These are phyloP conservation scores for Saussurea involucrata DNA, from an alignment of 129 eudicot genomes.

Conservation along the genomic window DNA sequence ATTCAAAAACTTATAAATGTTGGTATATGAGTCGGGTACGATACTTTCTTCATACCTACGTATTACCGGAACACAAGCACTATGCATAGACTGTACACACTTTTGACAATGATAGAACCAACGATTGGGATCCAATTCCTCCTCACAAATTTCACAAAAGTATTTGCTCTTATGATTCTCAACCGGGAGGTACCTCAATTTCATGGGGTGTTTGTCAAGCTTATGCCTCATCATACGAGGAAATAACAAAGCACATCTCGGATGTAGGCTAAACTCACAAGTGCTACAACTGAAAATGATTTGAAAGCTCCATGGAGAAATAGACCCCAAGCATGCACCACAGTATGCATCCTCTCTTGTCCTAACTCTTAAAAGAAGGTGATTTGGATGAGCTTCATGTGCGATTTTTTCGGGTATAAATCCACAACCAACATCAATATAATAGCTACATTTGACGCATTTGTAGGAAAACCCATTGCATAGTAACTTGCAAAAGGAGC, in stretches of 20 bases:
- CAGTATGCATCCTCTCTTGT: neutral
- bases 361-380: neutral
- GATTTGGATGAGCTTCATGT: conserved; percentile 18
- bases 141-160: conserved; percentile 18
- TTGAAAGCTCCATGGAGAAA: neutral
- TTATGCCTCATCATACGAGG: neutral
- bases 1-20: neutral
- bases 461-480: conserved; percentile 4
- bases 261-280: conserved; percentile 2
- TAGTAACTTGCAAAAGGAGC: no score
- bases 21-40: rapidly evolving
- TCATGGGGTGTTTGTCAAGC: conserved; percentile 17
- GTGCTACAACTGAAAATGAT: neutral
- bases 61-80: neutral
- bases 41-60: neutral
- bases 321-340: neutral
- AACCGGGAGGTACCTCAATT: conserved; percentile 2
- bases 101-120: conserved; percentile 17
- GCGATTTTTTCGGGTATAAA: neutral
- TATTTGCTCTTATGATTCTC: conserved; percentile 11
- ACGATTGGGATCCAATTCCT: neutral
- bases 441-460: neutral
- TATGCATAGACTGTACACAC: conserved; percentile 18
- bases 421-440: conserved; percentile 7
- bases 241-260: neutral